Evolutionary conservation across 2,329 filamentous ascomycete species (phyloP), one percentile per base, ranked within the genome.

Genomic region (Colletotrichum simmondsii): DNA sequence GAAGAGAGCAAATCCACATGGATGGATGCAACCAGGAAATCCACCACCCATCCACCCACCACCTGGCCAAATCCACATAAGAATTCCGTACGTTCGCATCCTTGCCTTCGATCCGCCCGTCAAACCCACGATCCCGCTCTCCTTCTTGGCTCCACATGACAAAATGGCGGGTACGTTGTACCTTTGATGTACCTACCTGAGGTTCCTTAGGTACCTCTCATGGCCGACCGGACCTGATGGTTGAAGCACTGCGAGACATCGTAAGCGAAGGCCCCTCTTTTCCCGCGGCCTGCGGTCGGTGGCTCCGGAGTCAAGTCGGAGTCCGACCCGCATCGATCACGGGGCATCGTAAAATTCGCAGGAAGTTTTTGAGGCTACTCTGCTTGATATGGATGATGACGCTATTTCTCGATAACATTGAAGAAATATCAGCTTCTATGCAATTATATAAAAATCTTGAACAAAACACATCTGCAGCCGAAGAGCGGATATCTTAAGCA

Each of bases 31-130:
- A 56, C 22, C 7, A n/a, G 37, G 53, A 26, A 7, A 52, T 52
- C 52, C 32, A 56, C 8, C 30, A 19, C 28, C 19, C n/a, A 52
- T 52, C 42, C 42, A n/a, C 11, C 32, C 32, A 35, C 32, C 11
- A 35, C 32, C 32, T 35, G 32, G 32, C 11, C 16, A 49, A n/a
- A 42, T 8, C 37, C 37, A 42, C 37, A 42, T 14, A 19, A 7
- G 19, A 16, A 22, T 22, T 49, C 19, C 19, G 42, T 28, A 28
- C 24, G 30, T 30, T 46, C 28, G 14, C 61, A 59, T n/a, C 66
- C 71, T 57, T 71, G 66, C 49, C 32, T 62, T 67, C 67, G 71
- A 73, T 65, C 71, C 49, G 37, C 37, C 60, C 60, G 60, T 70
- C 61, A 61, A 71, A 65, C 30, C 30, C 54, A 28, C 68, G 66